phyloP scores from a whole-genome alignment of 208 protist genomes.

The Trypanosoma rangeli region DNA sequence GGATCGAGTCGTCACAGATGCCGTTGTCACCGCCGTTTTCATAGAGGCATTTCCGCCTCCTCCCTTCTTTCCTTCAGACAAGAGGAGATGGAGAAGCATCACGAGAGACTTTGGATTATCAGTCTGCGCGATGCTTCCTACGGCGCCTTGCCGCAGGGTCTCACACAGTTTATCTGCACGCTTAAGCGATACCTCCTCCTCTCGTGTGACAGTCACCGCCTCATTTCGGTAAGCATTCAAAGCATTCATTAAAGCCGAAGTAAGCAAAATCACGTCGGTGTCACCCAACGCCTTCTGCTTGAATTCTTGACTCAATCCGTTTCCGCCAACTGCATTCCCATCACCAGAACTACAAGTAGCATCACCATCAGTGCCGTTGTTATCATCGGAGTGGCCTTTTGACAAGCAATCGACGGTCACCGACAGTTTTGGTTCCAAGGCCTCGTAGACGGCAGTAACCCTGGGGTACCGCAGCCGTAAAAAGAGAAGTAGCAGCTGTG shows the following conservation, averaged over 20 bases:
- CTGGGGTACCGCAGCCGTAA: slow-evolving; percentile 18
- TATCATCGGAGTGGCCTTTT: not conserved
- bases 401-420: slow-evolving; percentile 8
- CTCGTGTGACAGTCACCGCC: slow-evolving; percentile 1
- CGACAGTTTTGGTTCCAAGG: slow-evolving; percentile 18
- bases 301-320: not conserved
- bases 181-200: slow-evolving; percentile 14
- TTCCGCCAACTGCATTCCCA: not conserved
- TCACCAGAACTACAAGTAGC: not conserved
- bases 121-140: slow-evolving; percentile 14
- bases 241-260: slow-evolving; percentile 22
- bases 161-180: slow-evolving; percentile 28
- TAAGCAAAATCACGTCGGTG: not conserved
- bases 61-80: slow-evolving; percentile 1
- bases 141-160: slow-evolving; percentile 18
- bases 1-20: not conserved
- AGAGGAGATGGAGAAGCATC: slow-evolving; percentile 26
- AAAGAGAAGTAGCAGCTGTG: slow-evolving; percentile 33
- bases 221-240: slow-evolving; percentile 26
- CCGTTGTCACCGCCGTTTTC: not conserved
- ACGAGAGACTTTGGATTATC: slow-evolving; percentile 34
- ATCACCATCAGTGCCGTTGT: not conserved
- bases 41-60: not conserved
- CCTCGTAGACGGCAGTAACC: slow-evolving; percentile 13
- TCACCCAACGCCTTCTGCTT: not conserved